Evolutionary conservation across 1,284 basidiomycete genomes (phyloP).

Genomic region (Kwoniella shivajii): DNA sequence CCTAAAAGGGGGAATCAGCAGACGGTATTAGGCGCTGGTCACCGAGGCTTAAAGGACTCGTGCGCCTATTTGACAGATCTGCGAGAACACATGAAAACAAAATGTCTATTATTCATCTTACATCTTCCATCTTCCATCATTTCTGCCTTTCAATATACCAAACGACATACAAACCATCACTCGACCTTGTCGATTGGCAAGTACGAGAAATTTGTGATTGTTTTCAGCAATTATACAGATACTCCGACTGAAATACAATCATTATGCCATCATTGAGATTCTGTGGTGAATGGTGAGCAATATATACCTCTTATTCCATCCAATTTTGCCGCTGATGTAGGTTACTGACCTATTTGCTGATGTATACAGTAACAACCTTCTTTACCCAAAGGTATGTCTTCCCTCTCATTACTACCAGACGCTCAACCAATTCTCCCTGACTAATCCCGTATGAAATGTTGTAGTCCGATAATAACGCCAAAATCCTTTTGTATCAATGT

Average conservation of each 20-base stretch:
- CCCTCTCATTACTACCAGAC: neutral
- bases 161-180: too few relatives aligned
- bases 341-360: neutral
- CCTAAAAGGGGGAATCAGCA: too few relatives aligned
- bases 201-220: too few relatives aligned
- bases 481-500: slow-evolving; percentile 88
- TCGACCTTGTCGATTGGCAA: too few relatives aligned
- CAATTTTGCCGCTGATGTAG: neutral
- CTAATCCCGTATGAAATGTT: neutral
- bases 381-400: slow-evolving; percentile 70
- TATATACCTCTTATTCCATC: neutral
- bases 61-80: too few relatives aligned
- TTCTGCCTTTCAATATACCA: too few relatives aligned
- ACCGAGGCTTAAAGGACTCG: too few relatives aligned
- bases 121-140: too few relatives aligned
- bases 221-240: too few relatives aligned
- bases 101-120: too few relatives aligned
- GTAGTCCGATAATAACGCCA: slow-evolving; percentile 81
- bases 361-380: slow-evolving; percentile 73
- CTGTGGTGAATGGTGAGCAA: slow-evolving; percentile 73
- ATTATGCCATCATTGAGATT: slow-evolving; percentile 67
- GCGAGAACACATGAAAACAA: too few relatives aligned
- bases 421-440: neutral
- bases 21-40: too few relatives aligned
- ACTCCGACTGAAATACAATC: neutral